phyloP scores from a whole-genome alignment of 805 yeast genomes.

The Metschnikowia picachoensis region DNA sequence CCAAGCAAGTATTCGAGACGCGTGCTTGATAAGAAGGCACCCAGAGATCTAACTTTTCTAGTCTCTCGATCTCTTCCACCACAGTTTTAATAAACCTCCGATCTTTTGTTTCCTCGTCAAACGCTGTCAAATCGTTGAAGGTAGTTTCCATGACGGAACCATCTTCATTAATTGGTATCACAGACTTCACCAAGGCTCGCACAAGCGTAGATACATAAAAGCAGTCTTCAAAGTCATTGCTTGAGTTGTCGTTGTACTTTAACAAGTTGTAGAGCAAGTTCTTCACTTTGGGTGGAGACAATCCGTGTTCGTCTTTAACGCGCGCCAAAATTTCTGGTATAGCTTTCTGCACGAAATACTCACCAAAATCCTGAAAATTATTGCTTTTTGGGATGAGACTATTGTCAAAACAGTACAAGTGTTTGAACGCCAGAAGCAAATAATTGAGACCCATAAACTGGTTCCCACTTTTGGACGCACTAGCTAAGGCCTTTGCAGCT shows the following conservation, averaged over 20 bases:
- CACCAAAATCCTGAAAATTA: constrained; percentile 68
- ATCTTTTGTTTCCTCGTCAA: constrained; percentile 11
- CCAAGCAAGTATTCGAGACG: constrained; percentile 53
- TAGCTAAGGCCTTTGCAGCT: constrained; percentile 77
- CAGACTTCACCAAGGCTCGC: constrained; percentile 42
- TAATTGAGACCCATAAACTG: constrained; percentile 72
- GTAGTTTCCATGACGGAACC: constrained; percentile 2
- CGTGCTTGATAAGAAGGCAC: constrained; percentile 65
- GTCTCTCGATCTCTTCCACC: constrained; percentile 65
- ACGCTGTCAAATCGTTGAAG: neutral
- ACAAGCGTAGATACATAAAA: constrained; percentile 61
- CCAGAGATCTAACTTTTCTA: constrained; percentile 81
- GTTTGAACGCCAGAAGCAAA: constrained; percentile 64
- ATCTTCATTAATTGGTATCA: constrained; percentile 19
- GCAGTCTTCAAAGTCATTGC: constrained; percentile 71
- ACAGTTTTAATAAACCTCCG: constrained; percentile 26
- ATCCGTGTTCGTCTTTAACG: constrained; percentile 59
- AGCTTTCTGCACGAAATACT: constrained; percentile 65
- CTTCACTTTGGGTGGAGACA: constrained; percentile 55
- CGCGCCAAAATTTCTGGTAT: constrained; percentile 60
- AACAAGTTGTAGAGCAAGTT: constrained; percentile 65
- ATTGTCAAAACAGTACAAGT: constrained; percentile 66
- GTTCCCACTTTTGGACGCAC: constrained; percentile 56
- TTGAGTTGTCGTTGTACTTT: constrained; percentile 81
- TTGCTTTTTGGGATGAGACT: constrained; percentile 69